Evolutionary conservation across 345 rosid genomes (phyloP), one percentile per base, ranked within the genome.

Genomic region (Aquilaria yunnanensis): DNA sequence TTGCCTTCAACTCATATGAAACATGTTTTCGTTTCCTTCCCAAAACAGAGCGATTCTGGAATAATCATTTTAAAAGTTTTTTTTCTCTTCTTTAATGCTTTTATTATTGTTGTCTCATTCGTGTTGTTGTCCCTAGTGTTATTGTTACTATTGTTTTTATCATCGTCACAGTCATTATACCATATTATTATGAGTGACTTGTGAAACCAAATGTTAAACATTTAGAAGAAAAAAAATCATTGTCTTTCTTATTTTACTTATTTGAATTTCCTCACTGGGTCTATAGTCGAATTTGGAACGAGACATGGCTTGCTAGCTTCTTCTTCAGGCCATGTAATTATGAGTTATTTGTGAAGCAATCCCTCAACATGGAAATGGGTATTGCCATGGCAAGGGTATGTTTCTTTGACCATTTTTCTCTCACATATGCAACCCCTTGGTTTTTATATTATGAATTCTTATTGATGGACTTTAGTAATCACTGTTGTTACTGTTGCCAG

Each of bases 291-390:
- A 85, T 94, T 31, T 94, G 99, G 99, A 88, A 90, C 14, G 97
- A 94, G 88, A 83, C 91, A 60, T 90, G 99, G 99, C 66, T 94
- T 77, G 54, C 93, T 29, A 82, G 76, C 85, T 94, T 94, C 84
- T 94, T 94, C 75, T 90, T 77, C 81, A 90, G 86, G 76, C 99
- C 97, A 14, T 94, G 97, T 73, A 94, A 90, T 72, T 81, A 90
- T 34, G 99, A 94, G 65, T 69, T 94, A 73, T 94, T 94, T 66
- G 99, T 94, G 79, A 94, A 94, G 79, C 99, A 94, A 75, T 85
- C 97, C 16, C 84, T 94, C 70, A 86, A 94, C 72, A 94, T 94
- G 99, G 99, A 94, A 81, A 94, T 94, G 96, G 95, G 93, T 47
- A 86, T 94, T 62, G 81, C 72, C 76, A 86, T 83, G 96, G 99